Evolutionary conservation across 2,329 filamentous ascomycete species (phyloP), one percentile per base, ranked within the genome.

Genomic region (Colletotrichum echinochloae): DNA sequence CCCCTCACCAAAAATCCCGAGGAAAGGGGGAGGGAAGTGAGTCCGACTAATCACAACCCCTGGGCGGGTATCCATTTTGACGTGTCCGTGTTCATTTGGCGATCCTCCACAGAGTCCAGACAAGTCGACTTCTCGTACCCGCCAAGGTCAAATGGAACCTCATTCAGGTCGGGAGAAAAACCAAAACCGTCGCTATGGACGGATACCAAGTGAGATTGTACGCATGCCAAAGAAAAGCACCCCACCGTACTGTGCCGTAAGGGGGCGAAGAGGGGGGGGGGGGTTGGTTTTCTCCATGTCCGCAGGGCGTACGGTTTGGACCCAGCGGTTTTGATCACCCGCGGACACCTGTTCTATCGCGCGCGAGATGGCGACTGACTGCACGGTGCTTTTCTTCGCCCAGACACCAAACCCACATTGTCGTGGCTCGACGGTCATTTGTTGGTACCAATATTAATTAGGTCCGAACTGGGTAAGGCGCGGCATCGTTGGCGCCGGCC

Each of bases 381-480:
- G 60, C 60, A 28, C 49, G 60, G 49, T 54, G 35, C 60, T 54
- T 55, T 39, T 28, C 18, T 9, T 62, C 33, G 20, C 44, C 30
- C 35, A 18, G n/a, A 20, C 41, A n/a, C 39, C 30, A 28, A 28
- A n/a, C 39, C 26, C n/a, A 33, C 8, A 8, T 33, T 8, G 18
- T 49, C 28, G 6, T 11, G 3, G 16, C 39, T 39, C 28, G 14
- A 33, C 28, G 5, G 3, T 16, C 30, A 11, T 23, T 30, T 18
- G 28, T 12, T 51, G 35, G 51, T 60, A 33, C 30, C 54, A 26
- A 39, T 60, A 52, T 55, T 23, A 66, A 70, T 70, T 66, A 60
- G 49, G 39, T 52, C 67, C 56, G 51, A 51, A 66, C 26, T 51
- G 66, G 67, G 63, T 46, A 57, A 56, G 30, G 63, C 67, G 63